Percentiles rank a stretch among this genome's conserved stretches.
Evolutionary conservation across 176 grass and related monocot genomes (phyloP).

Genomic region (Triticum monococcum): DNA sequence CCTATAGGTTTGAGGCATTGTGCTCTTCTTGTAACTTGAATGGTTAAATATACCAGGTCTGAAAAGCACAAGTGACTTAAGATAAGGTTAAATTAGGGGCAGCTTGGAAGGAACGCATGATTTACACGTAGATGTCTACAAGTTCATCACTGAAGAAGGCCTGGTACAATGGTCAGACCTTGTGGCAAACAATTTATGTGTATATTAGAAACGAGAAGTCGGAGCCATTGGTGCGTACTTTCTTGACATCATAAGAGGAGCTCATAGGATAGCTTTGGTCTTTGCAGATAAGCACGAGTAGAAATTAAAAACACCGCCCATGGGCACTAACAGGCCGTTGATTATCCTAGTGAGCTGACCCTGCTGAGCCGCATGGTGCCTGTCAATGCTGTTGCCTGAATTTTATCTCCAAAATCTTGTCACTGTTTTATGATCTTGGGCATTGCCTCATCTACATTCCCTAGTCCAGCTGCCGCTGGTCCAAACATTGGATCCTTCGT

Average conservation of each 20-base stretch:
- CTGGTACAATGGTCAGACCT: not conserved
- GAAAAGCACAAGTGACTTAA: constrained; percentile 33
- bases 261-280: constrained; percentile 20
- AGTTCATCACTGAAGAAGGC: constrained; percentile 17
- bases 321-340: not conserved
- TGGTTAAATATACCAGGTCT: constrained; percentile 29
- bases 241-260: constrained; percentile 15
- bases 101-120: constrained; percentile 24
- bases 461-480: not conserved
- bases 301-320: not conserved
- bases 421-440: not conserved
- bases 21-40: constrained; percentile 27
- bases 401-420: not conserved
- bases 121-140: constrained; percentile 49
- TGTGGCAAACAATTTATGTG: not conserved
- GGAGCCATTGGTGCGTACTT: not conserved
- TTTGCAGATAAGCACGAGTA: constrained; percentile 6
- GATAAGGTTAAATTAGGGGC: constrained; percentile 45
- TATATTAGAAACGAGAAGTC: constrained; percentile 1
- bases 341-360: constrained; percentile 9
- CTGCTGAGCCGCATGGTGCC: not conserved
- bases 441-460: not conserved
- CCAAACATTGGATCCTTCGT: not conserved
- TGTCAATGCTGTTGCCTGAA: not conserved
- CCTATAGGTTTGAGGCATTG: constrained; percentile 24